These are phyloP conservation scores for Castanea crenata DNA, from an alignment of 306 rosid genomes.

Conservation along the genomic window DNA sequence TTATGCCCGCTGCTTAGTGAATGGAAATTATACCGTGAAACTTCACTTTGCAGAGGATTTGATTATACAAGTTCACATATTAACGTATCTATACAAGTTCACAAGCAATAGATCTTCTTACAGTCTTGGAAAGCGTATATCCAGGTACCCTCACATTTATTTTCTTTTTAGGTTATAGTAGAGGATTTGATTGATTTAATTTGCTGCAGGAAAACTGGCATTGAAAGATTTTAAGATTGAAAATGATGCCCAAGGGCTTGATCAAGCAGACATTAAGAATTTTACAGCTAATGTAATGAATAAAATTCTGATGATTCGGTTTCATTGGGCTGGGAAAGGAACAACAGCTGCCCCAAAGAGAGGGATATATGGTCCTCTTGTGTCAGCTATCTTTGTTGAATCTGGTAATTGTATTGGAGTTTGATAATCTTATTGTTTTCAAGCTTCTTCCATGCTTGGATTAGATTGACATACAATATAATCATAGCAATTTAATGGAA, in stretches of 20 bases:
- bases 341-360: no score
- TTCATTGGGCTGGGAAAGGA: background rate
- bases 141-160: background rate
- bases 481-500: no score
- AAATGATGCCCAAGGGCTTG: background rate
- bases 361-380: no score
- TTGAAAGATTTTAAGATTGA: background rate
- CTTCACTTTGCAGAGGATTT: conserved; percentile 59
- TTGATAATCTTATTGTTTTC: no score
- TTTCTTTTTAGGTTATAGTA: no score
- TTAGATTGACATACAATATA: no score
- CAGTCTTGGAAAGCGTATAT: background rate
- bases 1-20: conserved; percentile 66
- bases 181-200: background rate
- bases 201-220: background rate
- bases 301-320: background rate
- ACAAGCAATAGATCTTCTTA: conserved; percentile 42
- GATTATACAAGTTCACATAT: no score
- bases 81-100: conserved; percentile 29
- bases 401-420: no score
- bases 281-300: no score
- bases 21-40: conserved; percentile 56
- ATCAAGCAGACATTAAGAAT: no score
- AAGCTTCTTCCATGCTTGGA: no score
- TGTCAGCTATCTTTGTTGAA: no score